phyloP scores from a whole-genome alignment of 306 rosid genomes.

The Cucurbita argyrosperma region DNA sequence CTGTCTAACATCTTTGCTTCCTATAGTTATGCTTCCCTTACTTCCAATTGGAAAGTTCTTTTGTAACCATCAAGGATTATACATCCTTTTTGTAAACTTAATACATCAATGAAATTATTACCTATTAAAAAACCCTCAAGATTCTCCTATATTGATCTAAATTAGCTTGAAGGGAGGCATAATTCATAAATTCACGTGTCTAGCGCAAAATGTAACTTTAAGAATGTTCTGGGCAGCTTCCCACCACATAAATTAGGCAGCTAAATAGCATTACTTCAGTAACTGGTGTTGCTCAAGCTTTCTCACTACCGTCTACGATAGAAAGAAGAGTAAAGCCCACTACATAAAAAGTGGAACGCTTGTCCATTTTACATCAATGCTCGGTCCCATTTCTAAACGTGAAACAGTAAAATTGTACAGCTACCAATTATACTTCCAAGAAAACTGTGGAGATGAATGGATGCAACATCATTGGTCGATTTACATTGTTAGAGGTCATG shows the following conservation, averaged over 20 bases:
- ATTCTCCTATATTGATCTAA: not conserved
- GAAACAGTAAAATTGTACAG: not conserved
- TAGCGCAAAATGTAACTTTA: not conserved
- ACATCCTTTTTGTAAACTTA: no score
- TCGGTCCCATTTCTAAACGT: not conserved
- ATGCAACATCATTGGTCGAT: not conserved
- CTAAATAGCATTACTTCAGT: not conserved
- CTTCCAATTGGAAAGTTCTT: no score
- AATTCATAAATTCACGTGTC: not conserved
- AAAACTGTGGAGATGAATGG: not conserved
- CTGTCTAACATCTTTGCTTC: no score
- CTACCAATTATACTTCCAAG: not conserved
- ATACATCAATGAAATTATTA: no score
- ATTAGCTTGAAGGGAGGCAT: not conserved
- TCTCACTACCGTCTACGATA: not conserved
- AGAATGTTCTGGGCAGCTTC: not conserved
- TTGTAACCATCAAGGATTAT: no score
- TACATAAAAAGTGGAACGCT: not conserved
- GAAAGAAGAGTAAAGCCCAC: not conserved
- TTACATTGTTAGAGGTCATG: not conserved
- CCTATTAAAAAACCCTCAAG: no score
- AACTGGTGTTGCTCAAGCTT: not conserved
- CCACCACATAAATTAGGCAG: not conserved
- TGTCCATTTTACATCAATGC: not conserved
- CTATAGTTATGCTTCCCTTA: no score